Conservation (phyloP, 352 stramenopile species). For the Phytopythium mirpurense region DNA sequence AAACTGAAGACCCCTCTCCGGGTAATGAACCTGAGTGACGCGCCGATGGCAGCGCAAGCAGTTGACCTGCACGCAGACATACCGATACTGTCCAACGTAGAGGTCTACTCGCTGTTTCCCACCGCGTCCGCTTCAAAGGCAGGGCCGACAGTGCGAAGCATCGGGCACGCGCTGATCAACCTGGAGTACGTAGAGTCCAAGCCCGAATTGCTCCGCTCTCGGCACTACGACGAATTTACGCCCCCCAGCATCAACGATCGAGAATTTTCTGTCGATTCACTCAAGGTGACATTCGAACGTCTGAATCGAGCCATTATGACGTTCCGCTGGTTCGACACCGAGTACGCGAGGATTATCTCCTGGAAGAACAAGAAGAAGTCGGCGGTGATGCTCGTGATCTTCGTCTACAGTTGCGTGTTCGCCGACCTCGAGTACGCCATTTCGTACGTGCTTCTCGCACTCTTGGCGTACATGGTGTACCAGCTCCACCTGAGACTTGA, state of each 20-base stretch:
- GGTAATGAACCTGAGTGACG: constrained; percentile 39
- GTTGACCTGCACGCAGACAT: constrained; percentile 19
- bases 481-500: constrained; percentile 62
- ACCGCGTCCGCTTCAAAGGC: constrained; percentile 21
- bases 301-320: constrained; percentile 58
- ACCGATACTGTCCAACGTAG: constrained; percentile 28
- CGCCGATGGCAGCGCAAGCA: constrained; percentile 23
- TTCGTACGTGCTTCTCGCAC: constrained; percentile 53
- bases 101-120: constrained; percentile 41
- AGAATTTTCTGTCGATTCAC: constrained; percentile 76
- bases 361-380: constrained; percentile 87
- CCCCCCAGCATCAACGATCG: constrained; percentile 63
- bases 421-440: constrained; percentile 70
- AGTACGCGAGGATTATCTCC: constrained; percentile 75
- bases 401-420: constrained; percentile 62
- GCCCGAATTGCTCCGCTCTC: constrained; percentile 58
- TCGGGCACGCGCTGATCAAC: constrained; percentile 52
- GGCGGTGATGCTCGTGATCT: constrained; percentile 46
- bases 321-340: constrained; percentile 69
- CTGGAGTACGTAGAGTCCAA: constrained; percentile 74
- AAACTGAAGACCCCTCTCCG: constrained; percentile 42
- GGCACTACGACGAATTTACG: constrained; percentile 40
- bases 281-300: constrained; percentile 70
- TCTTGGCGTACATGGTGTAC: constrained; percentile 80
- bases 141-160: constrained; percentile 24